Base-by-base conservation (phyloP, 2,329 filamentous ascomycete genomes). In the Coniella lustricola region DNA sequence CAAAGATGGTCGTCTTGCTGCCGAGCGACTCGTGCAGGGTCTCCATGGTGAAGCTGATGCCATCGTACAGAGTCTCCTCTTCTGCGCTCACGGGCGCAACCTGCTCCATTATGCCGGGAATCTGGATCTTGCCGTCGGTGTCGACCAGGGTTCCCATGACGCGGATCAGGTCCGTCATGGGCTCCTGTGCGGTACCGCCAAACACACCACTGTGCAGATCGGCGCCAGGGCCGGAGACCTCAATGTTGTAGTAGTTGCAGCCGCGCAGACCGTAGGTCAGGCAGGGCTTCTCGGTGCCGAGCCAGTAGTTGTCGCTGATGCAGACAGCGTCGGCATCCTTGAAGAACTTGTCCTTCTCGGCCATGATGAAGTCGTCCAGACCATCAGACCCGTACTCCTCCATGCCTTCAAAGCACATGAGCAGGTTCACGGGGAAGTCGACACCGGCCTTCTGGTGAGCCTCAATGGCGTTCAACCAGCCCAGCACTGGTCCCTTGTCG, bases 351-450 rank as follows among this genome's bases (percentile, higher is more conserved):
- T 94, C 89, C 57, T 86, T 90, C 72, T 98, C 93, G 40, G 80
- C 84, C 57, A 86, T 77, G 69, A 98, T 96, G 57, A 97, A 86
- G 59, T 95, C 91, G 62, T 98, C 93, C 48, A 98, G 77, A 33
- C 93, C 93, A 66, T 97, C 91, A 0, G 90, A 96, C 44, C 93
- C 93, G 66, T 95, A 95, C 73, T 98, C 93, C 72, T 98, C 93
- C 93, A 98, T 98, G 42, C 93, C 93, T 76, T 98, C 93, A 60
- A 98, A 97, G 76, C 93, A 98, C 88, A 96, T 97, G 56, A 98
- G 81, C 57, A 98, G 77, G 73, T 98, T 98, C 63, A 98, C 93
- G 8, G 93, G 93, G 65, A 98, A 89, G 44, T 96, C 91, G 39
- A 97, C 75, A 49, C 88, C 88, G 32, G 90, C 90, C 75, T 94